Evolutionary conservation across 2,329 filamentous ascomycete species (phyloP).

Genomic region (Claviceps spartinae): DNA sequence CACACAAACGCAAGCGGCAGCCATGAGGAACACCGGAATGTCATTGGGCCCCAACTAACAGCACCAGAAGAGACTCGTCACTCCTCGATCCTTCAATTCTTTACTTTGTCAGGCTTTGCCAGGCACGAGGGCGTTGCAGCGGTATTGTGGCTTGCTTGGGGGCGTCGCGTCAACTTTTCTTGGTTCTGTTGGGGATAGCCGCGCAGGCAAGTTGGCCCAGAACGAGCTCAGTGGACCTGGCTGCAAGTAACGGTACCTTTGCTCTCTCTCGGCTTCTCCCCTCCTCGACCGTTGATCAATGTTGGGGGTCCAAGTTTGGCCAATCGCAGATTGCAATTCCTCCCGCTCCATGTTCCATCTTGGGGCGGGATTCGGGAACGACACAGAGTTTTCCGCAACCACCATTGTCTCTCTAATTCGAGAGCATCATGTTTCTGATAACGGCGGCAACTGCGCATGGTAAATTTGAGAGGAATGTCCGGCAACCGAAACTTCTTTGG

Average conservation of each 20-base stretch:
- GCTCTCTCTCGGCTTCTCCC: not conserved
- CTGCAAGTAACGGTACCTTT: not conserved
- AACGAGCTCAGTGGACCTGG: not conserved
- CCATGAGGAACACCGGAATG: not conserved
- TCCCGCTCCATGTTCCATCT: not conserved
- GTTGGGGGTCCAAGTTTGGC: not conserved
- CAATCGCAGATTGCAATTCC: not conserved
- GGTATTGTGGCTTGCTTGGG: not conserved
- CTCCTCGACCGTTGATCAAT: not conserved
- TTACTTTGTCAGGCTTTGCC: not conserved
- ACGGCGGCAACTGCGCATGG: no score
- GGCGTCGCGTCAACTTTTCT: constrained; percentile 13
- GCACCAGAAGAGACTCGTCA: not conserved
- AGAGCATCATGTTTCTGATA: not conserved
- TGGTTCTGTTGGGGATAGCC: constrained; percentile 29
- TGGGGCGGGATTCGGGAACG: not conserved
- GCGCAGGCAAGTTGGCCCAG: constrained; percentile 6
- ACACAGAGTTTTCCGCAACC: not conserved
- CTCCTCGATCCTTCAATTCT: not conserved
- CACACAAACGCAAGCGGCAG: not conserved
- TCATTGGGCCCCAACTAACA: not conserved
- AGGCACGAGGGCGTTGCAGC: not conserved
- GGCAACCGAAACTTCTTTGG: no score
- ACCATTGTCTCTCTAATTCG: not conserved
- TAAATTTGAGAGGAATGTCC: no score